A percentile compares a stretch with the other conserved stretches of the same genome.
phyloP scores from a whole-genome alignment of 2,329 filamentous ascomycete species.

The Lachnellula subtilissima region DNA sequence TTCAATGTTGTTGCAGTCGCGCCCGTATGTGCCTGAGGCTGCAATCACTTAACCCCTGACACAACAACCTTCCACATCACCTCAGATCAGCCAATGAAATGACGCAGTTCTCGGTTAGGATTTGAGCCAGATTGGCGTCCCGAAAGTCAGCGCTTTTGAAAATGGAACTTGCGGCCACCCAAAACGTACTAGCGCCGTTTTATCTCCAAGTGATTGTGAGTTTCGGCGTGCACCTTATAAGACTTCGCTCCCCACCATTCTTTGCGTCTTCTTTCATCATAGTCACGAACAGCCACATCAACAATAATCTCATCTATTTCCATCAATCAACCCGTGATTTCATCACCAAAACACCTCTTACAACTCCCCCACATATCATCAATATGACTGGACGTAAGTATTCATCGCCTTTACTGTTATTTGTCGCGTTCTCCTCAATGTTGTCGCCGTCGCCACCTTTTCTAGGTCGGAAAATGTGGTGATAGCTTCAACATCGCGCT shows the following conservation, averaged over 20 bases:
- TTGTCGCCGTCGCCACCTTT: conserved; percentile 17
- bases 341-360: conserved; percentile 8
- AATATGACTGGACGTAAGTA: conserved; percentile 57
- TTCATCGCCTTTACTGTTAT: neutral
- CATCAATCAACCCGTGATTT: conserved; percentile 12
- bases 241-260: neutral
- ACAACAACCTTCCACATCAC: too few relatives aligned
- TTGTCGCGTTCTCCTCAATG: neutral
- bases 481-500: conserved; percentile 15
- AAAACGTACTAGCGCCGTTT: neutral
- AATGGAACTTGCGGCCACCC: neutral
- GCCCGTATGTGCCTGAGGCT: too few relatives aligned
- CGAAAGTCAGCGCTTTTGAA: too few relatives aligned
- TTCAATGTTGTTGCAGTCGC: too few relatives aligned
- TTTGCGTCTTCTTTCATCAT: too few relatives aligned
- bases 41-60: too few relatives aligned
- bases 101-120: too few relatives aligned
- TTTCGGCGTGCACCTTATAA: neutral
- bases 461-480: conserved; percentile 27
- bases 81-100: too few relatives aligned
- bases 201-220: conserved; percentile 2
- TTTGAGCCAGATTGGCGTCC: too few relatives aligned
- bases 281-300: too few relatives aligned
- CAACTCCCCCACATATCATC: conserved; percentile 31
- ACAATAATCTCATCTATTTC: conserved; percentile 38